Percentiles rank a stretch among this genome's conserved stretches.
Evolutionary conservation across 1,139 yeast species (phyloP).

Genomic region (Geotrichum klebahnii): DNA sequence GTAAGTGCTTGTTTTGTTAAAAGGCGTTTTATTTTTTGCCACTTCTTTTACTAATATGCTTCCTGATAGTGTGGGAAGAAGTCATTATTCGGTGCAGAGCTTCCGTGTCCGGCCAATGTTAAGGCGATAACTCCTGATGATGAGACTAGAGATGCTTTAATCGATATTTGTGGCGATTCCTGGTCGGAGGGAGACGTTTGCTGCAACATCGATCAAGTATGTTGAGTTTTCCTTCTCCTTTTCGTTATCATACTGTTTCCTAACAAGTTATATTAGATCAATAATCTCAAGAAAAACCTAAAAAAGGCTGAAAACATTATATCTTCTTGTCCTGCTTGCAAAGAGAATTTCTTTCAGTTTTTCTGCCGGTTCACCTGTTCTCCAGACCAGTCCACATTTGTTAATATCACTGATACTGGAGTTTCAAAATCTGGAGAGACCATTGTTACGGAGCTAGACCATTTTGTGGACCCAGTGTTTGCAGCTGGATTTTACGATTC

Average conservation of each 20-base stretch:
- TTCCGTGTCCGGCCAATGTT: slow-evolving; percentile 69
- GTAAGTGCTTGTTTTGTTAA: slow-evolving; percentile 27
- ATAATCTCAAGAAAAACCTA: slow-evolving; percentile 50
- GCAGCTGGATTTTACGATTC: slow-evolving; percentile 72
- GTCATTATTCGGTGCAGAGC: slow-evolving; percentile 67
- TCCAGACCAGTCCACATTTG: slow-evolving; percentile 71
- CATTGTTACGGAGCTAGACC: slow-evolving; percentile 68
- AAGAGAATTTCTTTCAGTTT: slow-evolving; percentile 74
- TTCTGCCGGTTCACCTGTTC: slow-evolving; percentile 92
- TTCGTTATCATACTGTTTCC: neutral
- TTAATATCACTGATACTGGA: slow-evolving; percentile 58
- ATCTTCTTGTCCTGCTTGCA: slow-evolving; percentile 93
- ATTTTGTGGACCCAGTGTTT: slow-evolving; percentile 54
- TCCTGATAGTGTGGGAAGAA: slow-evolving; percentile 65
- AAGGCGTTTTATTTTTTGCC: too few species aligned
- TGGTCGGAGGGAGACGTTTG: slow-evolving; percentile 53
- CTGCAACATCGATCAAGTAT: slow-evolving; percentile 52
- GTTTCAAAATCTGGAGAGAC: slow-evolving; percentile 53
- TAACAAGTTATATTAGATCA: slow-evolving; percentile 21
- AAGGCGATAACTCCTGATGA: slow-evolving; percentile 47
- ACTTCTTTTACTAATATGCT: neutral
- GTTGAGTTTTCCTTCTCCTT: too few species aligned
- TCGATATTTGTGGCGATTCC: slow-evolving; percentile 65
- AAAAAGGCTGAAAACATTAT: slow-evolving; percentile 74
- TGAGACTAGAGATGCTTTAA: slow-evolving; percentile 48